A percentile compares a stretch with the other conserved stretches of the same genome.
phyloP scores from a whole-genome alignment of 1,139 yeast genomes.

The Debaryomyces nepalensis region DNA sequence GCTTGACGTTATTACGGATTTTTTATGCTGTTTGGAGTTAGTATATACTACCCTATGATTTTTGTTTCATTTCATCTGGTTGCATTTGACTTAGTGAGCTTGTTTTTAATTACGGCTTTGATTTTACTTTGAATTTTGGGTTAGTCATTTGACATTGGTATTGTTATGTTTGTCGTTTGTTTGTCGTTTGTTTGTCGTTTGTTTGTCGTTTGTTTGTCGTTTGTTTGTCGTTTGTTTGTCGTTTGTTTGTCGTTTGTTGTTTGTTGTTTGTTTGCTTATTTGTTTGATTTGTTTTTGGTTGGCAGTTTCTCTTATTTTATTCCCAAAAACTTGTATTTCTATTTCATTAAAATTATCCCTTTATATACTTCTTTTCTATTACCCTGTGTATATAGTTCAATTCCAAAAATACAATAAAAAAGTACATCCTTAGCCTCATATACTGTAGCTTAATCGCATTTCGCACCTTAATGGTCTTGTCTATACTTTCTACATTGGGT shows the following conservation, averaged over 20 bases:
- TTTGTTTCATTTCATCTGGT: constrained; percentile 7
- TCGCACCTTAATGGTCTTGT: constrained; percentile 7
- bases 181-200: constrained; percentile 2
- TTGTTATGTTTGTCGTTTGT: constrained; percentile 4
- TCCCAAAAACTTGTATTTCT: neutral
- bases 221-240: neutral
- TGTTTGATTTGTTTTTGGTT: constrained; percentile 7
- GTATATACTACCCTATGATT: neutral
- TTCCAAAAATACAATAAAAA: constrained; percentile 6
- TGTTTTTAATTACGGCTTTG: constrained; percentile 8
- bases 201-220: neutral
- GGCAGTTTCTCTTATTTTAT: constrained; percentile 2
- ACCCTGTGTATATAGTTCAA: constrained; percentile 10
- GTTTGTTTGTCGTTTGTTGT: constrained; percentile 2
- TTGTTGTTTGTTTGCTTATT: constrained; percentile 1
- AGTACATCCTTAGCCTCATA: neutral
- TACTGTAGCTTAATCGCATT: neutral
- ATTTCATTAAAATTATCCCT: constrained; percentile 5
- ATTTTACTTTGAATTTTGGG: constrained; percentile 10
- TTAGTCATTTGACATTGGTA: constrained; percentile 11
- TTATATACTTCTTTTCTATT: constrained; percentile 3
- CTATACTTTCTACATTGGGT: neutral
- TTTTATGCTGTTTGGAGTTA: constrained; percentile 5
- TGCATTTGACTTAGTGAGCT: constrained; percentile 4
- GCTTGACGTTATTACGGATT: neutral